phyloP scores from a whole-genome alignment of 345 rosid species.

The Pistacia integerrima region DNA sequence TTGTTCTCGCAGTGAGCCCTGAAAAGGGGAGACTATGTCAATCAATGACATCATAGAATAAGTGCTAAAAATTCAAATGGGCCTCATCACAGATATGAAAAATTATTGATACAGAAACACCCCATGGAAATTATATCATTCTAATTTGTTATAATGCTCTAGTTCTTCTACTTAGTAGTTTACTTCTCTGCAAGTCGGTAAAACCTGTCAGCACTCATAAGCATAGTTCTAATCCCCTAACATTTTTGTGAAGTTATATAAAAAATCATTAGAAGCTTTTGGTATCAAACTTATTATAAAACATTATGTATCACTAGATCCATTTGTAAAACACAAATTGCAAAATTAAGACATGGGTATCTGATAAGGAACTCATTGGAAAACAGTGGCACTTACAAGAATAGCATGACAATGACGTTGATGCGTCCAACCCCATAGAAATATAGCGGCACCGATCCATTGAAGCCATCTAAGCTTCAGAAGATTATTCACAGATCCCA shows the following conservation, averaged over 20 bases:
- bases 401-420: constrained; percentile 63
- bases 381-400: constrained; percentile 44
- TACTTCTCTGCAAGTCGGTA: not conserved
- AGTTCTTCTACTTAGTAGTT: not conserved
- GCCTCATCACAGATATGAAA: not conserved
- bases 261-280: not conserved
- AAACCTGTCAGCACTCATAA: not conserved
- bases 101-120: not conserved
- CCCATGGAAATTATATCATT: not conserved
- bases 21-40: not conserved
- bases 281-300: not conserved
- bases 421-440: constrained; percentile 79
- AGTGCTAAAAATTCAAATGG: not conserved
- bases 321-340: not conserved
- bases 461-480: constrained; percentile 56
- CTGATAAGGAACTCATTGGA: not conserved
- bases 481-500: constrained; percentile 40
- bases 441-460: constrained; percentile 61
- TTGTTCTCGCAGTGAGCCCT: constrained; percentile 59
- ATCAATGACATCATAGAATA: not conserved
- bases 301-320: not conserved
- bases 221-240: not conserved
- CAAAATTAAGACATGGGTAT: not conserved
- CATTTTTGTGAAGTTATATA: not conserved
- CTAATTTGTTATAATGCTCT: not conserved